A percentile compares a stretch with the other conserved stretches of the same genome.
These are phyloP conservation scores for Solanum etuberosum DNA, from an alignment of 257 asterid genomes.

Conservation along the genomic window DNA sequence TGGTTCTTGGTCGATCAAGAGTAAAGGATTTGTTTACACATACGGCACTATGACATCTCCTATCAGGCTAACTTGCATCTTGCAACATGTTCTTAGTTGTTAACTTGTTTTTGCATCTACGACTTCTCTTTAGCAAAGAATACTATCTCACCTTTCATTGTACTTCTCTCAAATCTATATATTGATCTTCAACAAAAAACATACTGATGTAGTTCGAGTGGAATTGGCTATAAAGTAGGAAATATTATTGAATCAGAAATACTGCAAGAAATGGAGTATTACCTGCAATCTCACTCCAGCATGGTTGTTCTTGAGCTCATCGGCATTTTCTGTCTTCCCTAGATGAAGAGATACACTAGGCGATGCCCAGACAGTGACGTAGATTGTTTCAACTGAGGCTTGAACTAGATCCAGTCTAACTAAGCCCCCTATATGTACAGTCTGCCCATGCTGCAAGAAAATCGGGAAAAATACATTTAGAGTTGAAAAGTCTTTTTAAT, in stretches of 20 bases:
- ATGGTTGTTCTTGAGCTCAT: conserved; percentile 67
- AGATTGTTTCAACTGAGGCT: conserved; percentile 77
- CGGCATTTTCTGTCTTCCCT: conserved; percentile 83
- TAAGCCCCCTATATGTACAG: conserved; percentile 71
- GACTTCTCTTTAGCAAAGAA: neutral
- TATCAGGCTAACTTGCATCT: neutral
- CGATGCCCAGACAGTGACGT: conserved; percentile 73
- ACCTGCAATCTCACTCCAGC: conserved; percentile 88
- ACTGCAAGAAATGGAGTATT: conserved; percentile 4
- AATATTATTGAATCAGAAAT: neutral
- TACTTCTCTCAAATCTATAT: neutral
- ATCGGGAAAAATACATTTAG: neutral
- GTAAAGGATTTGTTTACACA: neutral
- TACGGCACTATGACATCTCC: neutral
- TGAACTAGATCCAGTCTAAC: conserved; percentile 66
- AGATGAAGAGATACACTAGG: conserved; percentile 69
- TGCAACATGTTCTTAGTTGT: neutral
- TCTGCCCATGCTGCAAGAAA: conserved; percentile 71
- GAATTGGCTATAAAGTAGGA: neutral
- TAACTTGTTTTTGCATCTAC: neutral
- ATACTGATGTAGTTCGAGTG: neutral
- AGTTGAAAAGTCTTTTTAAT: neutral
- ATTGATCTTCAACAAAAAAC: neutral
- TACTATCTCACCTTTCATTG: neutral
- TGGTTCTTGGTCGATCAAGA: neutral